Evolutionary conservation across 352 stramenopile genomes (phyloP).

Genomic region (Globisporangium carolinianum): DNA sequence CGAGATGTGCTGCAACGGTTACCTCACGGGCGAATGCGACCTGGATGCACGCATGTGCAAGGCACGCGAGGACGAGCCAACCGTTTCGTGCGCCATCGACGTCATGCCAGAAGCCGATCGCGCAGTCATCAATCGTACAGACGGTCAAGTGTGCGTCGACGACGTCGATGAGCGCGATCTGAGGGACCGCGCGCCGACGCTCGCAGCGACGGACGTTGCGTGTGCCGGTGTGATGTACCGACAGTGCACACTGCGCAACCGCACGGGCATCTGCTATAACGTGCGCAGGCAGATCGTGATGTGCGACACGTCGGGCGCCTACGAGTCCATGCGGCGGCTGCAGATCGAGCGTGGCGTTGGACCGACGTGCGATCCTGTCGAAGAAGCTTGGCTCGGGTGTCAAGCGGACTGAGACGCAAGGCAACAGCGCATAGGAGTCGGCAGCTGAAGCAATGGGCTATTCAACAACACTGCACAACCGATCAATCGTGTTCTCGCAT

Average conservation of each 20-base stretch:
- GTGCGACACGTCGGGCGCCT: slow-evolving; percentile 14
- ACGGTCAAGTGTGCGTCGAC: slow-evolving; percentile 5
- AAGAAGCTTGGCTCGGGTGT: slow-evolving; percentile 13
- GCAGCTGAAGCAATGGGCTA: too few species aligned
- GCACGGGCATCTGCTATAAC: slow-evolving; percentile 34
- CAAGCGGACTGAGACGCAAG: neutral
- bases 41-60: slow-evolving; percentile 2
- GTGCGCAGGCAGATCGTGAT: slow-evolving; percentile 26
- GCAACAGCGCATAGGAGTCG: too few species aligned
- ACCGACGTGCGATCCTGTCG: slow-evolving; percentile 4
- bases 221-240: slow-evolving; percentile 25
- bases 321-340: slow-evolving; percentile 21
- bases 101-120: slow-evolving; percentile 2
- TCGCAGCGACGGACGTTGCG: slow-evolving; percentile 21
- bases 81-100: slow-evolving; percentile 3
- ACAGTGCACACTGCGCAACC: slow-evolving; percentile 15
- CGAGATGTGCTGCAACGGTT: slow-evolving; percentile 16
- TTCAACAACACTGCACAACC: neutral
- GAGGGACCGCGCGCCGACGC: slow-evolving; percentile 12
- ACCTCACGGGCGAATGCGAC: slow-evolving; percentile 11
- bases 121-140: slow-evolving; percentile 3
- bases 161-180: neutral
- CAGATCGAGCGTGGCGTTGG: slow-evolving; percentile 15
- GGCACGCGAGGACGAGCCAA: neutral
- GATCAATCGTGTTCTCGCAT: too few species aligned